phyloP scores from a whole-genome alignment of 306 rosid genomes.

The Acmispon strigosus region DNA sequence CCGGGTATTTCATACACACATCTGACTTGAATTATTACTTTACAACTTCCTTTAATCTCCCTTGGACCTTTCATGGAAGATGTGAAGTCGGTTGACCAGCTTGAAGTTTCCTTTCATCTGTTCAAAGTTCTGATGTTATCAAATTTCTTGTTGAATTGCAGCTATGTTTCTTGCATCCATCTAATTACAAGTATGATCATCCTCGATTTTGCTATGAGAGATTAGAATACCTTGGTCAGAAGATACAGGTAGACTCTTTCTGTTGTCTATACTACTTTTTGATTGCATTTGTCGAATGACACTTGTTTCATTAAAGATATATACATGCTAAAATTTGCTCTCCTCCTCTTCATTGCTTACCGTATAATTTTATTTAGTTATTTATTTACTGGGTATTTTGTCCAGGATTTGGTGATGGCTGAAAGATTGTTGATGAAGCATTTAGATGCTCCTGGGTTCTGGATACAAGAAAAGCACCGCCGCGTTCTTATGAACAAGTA shows the following conservation, averaged over 20 bases:
- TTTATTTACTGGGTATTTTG: not conserved
- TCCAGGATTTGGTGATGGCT: constrained; percentile 78
- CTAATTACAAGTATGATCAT: constrained; percentile 70
- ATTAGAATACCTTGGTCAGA: constrained; percentile 72
- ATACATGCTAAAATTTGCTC: not conserved
- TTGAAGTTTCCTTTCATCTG: not conserved
- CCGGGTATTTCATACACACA: not conserved
- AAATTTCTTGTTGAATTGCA: constrained; percentile 28
- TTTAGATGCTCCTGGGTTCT: constrained; percentile 78
- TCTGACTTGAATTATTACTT: not conserved
- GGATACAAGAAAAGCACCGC: constrained; percentile 76
- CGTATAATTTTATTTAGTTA: not conserved
- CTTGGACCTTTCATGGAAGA: not conserved
- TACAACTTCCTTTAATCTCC: not conserved
- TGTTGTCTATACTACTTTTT: not conserved
- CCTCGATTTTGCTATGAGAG: constrained; percentile 81
- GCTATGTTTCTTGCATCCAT: constrained; percentile 77
- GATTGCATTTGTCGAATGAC: not conserved
- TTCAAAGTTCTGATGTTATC: not conserved
- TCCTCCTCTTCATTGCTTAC: not conserved
- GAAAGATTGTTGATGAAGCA: constrained; percentile 86
- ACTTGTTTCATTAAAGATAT: not conserved
- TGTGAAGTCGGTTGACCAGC: not conserved
- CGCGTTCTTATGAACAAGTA: constrained; percentile 68
- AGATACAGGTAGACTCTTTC: constrained; percentile 56